Conservation (phyloP, 768 basidiomycete genomes). For the Serpula lacrymans region DNA sequence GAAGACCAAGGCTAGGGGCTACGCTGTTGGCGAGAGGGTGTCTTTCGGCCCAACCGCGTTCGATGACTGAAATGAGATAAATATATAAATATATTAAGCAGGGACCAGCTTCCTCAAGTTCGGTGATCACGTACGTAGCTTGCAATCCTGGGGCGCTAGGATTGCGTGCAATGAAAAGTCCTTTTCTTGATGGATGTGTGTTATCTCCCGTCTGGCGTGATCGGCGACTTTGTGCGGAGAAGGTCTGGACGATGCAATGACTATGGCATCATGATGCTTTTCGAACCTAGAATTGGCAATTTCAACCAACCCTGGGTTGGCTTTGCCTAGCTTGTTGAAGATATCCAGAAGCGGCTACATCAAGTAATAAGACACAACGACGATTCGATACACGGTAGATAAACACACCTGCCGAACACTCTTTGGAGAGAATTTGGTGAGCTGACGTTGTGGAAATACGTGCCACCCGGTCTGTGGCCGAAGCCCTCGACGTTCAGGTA, state of each 20-base stretch:
- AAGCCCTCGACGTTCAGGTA: constrained; percentile 15
- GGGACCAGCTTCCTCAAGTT: background rate
- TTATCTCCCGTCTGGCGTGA: constrained; percentile 16
- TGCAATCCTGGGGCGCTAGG: constrained; percentile 23
- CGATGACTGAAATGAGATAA: constrained; percentile 20
- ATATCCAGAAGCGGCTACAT: constrained; percentile 9
- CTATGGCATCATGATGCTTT: constrained; percentile 11
- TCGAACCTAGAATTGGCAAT: constrained; percentile 17
- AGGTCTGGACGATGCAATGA: constrained; percentile 13
- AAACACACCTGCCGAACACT: constrained; percentile 15
- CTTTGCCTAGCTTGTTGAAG: constrained; percentile 11
- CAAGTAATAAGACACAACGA: background rate
- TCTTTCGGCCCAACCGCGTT: constrained; percentile 25
- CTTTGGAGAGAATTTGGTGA: constrained; percentile 11
- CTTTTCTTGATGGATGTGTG: constrained; percentile 16
- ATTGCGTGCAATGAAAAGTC: constrained; percentile 23
- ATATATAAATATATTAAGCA: background rate
- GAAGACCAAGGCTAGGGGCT: constrained; percentile 9
- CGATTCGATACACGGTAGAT: background rate
- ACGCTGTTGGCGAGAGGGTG: constrained; percentile 22
- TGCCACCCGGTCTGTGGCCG: constrained; percentile 21
- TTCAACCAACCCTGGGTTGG: constrained; percentile 17
- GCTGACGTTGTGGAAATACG: constrained; percentile 21
- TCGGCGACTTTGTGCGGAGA: constrained; percentile 17
- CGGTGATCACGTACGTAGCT: constrained; percentile 14